A percentile compares a stretch with the other conserved stretches of the same genome.
Evolutionary conservation across 2,329 filamentous ascomycete species (phyloP).

Genomic region (Fusarium piperis): DNA sequence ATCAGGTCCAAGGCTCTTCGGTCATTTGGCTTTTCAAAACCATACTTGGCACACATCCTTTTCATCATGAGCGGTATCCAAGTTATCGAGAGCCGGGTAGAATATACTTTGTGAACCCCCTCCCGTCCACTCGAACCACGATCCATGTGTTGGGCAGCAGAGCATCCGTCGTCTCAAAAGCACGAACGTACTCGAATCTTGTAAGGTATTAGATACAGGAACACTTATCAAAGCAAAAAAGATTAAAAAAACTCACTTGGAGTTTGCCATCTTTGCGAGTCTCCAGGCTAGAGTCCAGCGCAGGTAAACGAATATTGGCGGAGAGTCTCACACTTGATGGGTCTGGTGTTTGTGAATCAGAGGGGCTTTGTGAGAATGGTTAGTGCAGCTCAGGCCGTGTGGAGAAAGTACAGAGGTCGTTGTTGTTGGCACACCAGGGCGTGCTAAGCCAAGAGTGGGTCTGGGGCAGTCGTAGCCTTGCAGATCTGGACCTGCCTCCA

Average conservation of each 20-base stretch:
- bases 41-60: conserved; percentile 84
- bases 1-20: conserved; percentile 87
- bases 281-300: not conserved
- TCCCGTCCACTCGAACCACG: conserved; percentile 90
- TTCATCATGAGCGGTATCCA: conserved; percentile 21
- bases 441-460: not conserved
- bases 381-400: conserved; percentile 34
- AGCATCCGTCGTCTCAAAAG: conserved; percentile 83
- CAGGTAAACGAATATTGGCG: conserved; percentile 1
- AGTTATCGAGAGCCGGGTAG: not conserved
- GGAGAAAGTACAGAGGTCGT: conserved; percentile 14
- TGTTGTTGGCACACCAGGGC: conserved; percentile 27
- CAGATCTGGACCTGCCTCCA: conserved; percentile 35
- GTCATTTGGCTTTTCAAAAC: conserved; percentile 94
- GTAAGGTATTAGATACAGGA: conserved; percentile 19
- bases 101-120: conserved; percentile 90
- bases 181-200: conserved; percentile 93
- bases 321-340: conserved; percentile 3
- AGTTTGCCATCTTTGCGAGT: conserved; percentile 60
- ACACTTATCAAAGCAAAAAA: not conserved
- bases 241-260: conserved; percentile 55
- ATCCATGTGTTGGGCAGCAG: conserved; percentile 95
- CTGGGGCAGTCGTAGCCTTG: conserved; percentile 46
- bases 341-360: conserved; percentile 26
- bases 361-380: conserved; percentile 42